Evolutionary conservation across 2,329 filamentous ascomycete genomes (phyloP).

Genomic region (Phialophora expanda): DNA sequence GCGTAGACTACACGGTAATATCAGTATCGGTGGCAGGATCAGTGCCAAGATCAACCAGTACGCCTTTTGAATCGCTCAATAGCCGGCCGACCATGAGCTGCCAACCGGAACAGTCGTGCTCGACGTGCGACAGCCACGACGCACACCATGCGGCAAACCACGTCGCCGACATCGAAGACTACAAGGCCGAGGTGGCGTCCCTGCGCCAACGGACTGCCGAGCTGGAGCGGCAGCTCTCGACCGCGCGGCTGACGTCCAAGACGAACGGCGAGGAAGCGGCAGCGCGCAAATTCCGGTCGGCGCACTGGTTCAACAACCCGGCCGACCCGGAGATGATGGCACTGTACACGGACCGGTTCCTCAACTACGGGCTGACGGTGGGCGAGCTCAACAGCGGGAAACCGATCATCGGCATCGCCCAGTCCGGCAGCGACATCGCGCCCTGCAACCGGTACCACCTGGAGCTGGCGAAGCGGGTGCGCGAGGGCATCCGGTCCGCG

Average conservation of each 20-base stretch:
- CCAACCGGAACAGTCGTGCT: slow-evolving; percentile 11
- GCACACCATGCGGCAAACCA: background rate
- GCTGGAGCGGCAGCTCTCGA: slow-evolving; percentile 45
- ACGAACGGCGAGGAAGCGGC: slow-evolving; percentile 21
- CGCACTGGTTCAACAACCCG: slow-evolving; percentile 53
- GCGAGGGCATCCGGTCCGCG: slow-evolving; percentile 57
- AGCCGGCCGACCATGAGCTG: slow-evolving; percentile 3
- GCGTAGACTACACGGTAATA: background rate
- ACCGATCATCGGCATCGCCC: slow-evolving; percentile 59
- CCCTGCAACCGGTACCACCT: slow-evolving; percentile 59
- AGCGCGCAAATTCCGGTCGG: slow-evolving; percentile 47
- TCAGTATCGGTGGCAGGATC: background rate
- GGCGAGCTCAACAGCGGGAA: slow-evolving; percentile 58
- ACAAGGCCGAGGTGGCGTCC: slow-evolving; percentile 48
- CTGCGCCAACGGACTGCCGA: slow-evolving; percentile 48
- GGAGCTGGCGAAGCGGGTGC: slow-evolving; percentile 56
- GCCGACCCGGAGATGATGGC: slow-evolving; percentile 53
- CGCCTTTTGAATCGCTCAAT: background rate
- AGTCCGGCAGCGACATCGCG: slow-evolving; percentile 58
- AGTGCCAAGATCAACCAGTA: background rate
- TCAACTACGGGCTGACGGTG: slow-evolving; percentile 57
- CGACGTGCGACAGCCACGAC: slow-evolving; percentile 9
- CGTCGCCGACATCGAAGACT: slow-evolving; percentile 47
- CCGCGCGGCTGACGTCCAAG: slow-evolving; percentile 39
- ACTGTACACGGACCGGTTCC: slow-evolving; percentile 57